phyloP scores from a whole-genome alignment of 306 rosid species.

The Hylodesmum podocarpum region DNA sequence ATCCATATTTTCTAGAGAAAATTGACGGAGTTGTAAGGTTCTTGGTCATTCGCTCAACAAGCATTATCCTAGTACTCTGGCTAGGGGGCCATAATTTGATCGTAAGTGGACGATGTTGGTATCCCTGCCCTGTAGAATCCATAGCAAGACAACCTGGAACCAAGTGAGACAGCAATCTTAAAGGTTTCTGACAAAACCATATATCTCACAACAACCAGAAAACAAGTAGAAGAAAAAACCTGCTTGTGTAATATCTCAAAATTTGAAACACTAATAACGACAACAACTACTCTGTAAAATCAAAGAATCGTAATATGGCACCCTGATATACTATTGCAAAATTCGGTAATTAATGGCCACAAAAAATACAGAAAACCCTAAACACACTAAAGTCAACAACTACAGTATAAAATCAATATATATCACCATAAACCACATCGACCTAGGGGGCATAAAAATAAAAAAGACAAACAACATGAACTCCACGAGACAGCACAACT shows the following conservation, averaged over 20 bases:
- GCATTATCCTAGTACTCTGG: conserved; percentile 78
- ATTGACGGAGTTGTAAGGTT: conserved; percentile 80
- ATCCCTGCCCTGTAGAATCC: conserved; percentile 52
- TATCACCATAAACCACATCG: background rate
- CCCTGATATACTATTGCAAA: background rate
- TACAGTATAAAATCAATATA: background rate
- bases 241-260: background rate
- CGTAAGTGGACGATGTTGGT: conserved; percentile 54
- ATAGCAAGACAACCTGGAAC: conserved; percentile 51
- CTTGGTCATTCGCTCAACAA: conserved; percentile 73
- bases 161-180: background rate
- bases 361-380: background rate
- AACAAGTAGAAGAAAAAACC: background rate
- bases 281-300: background rate
- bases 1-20: conserved; percentile 82
- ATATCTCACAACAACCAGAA: background rate
- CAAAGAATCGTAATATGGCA: background rate
- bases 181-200: background rate
- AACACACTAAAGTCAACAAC: background rate
- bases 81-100: conserved; percentile 91
- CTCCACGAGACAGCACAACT: background rate
- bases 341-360: background rate
- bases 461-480: background rate
- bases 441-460: background rate
- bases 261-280: background rate